Percentiles rank a stretch among this genome's conserved stretches.
phyloP scores from a whole-genome alignment of 176 grass and related monocot genomes.

The Chrysopogon serrulatus region DNA sequence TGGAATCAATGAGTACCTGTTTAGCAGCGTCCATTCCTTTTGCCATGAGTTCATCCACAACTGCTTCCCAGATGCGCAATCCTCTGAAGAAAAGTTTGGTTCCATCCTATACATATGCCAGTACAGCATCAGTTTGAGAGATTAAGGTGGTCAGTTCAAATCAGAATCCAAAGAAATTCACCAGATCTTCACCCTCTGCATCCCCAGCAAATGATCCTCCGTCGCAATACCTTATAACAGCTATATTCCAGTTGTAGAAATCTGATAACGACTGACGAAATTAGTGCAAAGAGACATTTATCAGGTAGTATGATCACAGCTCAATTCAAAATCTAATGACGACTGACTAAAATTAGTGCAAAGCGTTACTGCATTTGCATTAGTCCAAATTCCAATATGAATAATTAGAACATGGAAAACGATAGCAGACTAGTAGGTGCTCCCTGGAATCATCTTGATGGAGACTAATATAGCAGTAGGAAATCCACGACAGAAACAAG shows the following conservation, averaged over 20 bases:
- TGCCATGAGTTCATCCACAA: slow-evolving; percentile 52
- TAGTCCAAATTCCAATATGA: background rate
- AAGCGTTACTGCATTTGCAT: background rate
- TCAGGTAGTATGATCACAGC: background rate
- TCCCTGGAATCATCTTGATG: background rate
- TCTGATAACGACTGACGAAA: slow-evolving; percentile 2
- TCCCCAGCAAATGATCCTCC: slow-evolving; percentile 74
- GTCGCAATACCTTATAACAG: slow-evolving; percentile 69
- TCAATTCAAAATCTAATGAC: background rate
- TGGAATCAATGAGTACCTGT: slow-evolving; percentile 33
- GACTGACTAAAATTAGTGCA: no score
- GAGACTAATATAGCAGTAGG: background rate
- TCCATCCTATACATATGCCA: slow-evolving; percentile 42
- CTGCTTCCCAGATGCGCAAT: slow-evolving; percentile 58
- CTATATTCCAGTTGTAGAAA: slow-evolving; percentile 92
- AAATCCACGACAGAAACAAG: background rate
- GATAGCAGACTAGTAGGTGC: background rate
- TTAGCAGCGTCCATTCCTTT: slow-evolving; percentile 62
- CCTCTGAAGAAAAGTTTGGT: slow-evolving; percentile 68
- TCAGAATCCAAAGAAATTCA: background rate
- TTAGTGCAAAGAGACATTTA: background rate
- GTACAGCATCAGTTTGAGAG: background rate
- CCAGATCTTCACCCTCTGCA: slow-evolving; percentile 40
- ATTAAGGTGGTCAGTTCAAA: background rate
- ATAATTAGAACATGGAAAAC: background rate